These are phyloP conservation scores for Coemansia linderi DNA, from an alignment of 371 early-diverging fungal genomes.

Conservation along the genomic window DNA sequence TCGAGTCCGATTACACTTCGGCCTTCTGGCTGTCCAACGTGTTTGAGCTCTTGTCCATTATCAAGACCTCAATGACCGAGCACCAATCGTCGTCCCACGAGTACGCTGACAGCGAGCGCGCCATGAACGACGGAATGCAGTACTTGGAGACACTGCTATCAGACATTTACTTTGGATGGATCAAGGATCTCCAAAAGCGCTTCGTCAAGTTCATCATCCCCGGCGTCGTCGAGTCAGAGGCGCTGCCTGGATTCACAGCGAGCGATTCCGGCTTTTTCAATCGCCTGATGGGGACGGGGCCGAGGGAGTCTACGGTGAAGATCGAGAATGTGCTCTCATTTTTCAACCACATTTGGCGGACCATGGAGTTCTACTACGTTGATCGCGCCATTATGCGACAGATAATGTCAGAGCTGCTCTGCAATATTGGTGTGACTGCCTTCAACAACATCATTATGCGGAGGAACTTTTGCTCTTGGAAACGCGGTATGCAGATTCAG, in stretches of 20 bases:
- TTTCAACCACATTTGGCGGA: conserved; percentile 85
- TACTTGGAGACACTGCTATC: conserved; percentile 62
- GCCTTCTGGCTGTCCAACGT: conserved; percentile 95
- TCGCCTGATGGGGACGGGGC: conserved; percentile 72
- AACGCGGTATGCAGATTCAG: conserved; percentile 95
- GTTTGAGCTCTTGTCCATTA: conserved; percentile 80
- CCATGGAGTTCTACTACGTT: conserved; percentile 93
- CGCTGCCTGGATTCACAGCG: conserved; percentile 86
- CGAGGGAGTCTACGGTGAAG: conserved; percentile 72
- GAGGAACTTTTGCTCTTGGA: conserved; percentile 85
- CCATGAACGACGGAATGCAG: conserved; percentile 56
- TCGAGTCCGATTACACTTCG: conserved; percentile 70
- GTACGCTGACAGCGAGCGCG: conserved; percentile 57
- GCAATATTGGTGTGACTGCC: conserved; percentile 86
- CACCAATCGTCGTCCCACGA: conserved; percentile 54
- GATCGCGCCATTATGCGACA: conserved; percentile 76
- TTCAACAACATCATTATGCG: conserved; percentile 96
- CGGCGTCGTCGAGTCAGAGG: conserved; percentile 89
- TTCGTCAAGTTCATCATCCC: conserved; percentile 91
- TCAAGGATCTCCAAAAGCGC: conserved; percentile 92
- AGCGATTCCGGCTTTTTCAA: conserved; percentile 87
- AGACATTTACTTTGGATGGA: conserved; percentile 79
- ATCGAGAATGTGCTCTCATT: conserved; percentile 93
- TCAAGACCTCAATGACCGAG: conserved; percentile 58
- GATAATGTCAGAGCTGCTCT: conserved; percentile 86